These are phyloP conservation scores for Citrullus amarus DNA, from an alignment of 306 rosid species.

Conservation along the genomic window DNA sequence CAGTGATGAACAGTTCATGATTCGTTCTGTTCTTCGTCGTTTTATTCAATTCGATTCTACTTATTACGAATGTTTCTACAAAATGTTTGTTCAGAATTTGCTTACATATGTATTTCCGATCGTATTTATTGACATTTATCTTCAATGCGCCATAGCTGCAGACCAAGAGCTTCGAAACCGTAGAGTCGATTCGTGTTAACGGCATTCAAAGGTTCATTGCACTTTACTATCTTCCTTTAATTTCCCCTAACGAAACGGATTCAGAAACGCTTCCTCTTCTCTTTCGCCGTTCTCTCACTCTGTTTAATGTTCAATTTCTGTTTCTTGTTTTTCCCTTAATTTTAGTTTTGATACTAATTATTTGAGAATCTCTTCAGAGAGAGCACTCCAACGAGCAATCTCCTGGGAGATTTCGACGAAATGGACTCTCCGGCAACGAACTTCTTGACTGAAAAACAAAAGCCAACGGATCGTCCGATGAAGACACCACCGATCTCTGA, in stretches of 20 bases:
- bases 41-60: neutral
- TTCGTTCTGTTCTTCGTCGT: neutral
- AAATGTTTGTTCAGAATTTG: neutral
- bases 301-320: neutral
- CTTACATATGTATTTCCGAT: neutral
- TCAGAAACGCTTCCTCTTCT: constrained; percentile 11
- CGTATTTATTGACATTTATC: constrained; percentile 11
- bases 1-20: neutral
- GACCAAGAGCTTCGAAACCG: constrained; percentile 50
- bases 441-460: neutral
- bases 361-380: constrained; percentile 12
- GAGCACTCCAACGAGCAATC: constrained; percentile 30
- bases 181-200: constrained; percentile 23
- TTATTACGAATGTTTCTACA: neutral
- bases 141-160: constrained; percentile 17
- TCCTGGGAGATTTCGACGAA: constrained; percentile 34
- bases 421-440: constrained; percentile 12
- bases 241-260: constrained; percentile 7
- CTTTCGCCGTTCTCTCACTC: neutral
- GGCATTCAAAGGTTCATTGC: constrained; percentile 37
- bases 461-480: neutral
- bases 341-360: neutral
- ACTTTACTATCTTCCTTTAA: neutral
- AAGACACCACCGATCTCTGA: constrained; percentile 43
- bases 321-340: neutral